phyloP scores from a whole-genome alignment of 1,284 basidiomycete genomes.

The Malassezia pachydermatis region DNA sequence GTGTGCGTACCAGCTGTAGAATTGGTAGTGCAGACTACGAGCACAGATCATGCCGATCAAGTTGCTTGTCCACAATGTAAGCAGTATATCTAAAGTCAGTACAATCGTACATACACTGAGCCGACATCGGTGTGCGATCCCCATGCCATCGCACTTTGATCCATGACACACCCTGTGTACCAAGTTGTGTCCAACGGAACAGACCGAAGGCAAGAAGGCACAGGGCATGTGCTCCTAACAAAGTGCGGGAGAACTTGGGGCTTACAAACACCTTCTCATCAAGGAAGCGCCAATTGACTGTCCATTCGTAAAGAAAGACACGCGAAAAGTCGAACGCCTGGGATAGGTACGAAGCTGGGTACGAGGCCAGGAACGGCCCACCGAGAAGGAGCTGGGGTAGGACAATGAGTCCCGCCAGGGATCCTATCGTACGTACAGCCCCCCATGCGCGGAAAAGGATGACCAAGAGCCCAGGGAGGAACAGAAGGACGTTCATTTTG shows the following conservation, averaged over 20 bases:
- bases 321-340: conserved; percentile 80
- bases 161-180: conserved; percentile 57
- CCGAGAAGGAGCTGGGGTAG: conserved; percentile 59
- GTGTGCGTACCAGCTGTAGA: conserved; percentile 94
- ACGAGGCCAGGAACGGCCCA: conserved; percentile 60
- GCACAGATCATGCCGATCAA: conserved; percentile 83
- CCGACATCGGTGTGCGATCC: neutral
- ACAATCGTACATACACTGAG: neutral
- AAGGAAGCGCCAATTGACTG: conserved; percentile 91
- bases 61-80: conserved; percentile 79
- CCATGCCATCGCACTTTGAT: conserved; percentile 52
- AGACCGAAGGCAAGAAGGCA: conserved; percentile 61
- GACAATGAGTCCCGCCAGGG: conserved; percentile 9
- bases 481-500: conserved; percentile 94
- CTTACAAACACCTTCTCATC: conserved; percentile 65
- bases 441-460: conserved; percentile 57
- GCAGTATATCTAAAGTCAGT: conserved; percentile 61
- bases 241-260: conserved; percentile 55
- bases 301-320: conserved; percentile 89
- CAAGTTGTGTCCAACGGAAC: conserved; percentile 59
- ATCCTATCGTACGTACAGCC: conserved; percentile 40
- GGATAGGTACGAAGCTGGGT: conserved; percentile 60
- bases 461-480: conserved; percentile 66
- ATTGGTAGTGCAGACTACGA: conserved; percentile 95
- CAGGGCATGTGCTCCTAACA: conserved; percentile 61